A percentile compares a stretch with the other conserved stretches of the same genome.
These are phyloP conservation scores for Termitomyces sp. DNA, from an alignment of 768 basidiomycete genomes.

Conservation along the genomic window DNA sequence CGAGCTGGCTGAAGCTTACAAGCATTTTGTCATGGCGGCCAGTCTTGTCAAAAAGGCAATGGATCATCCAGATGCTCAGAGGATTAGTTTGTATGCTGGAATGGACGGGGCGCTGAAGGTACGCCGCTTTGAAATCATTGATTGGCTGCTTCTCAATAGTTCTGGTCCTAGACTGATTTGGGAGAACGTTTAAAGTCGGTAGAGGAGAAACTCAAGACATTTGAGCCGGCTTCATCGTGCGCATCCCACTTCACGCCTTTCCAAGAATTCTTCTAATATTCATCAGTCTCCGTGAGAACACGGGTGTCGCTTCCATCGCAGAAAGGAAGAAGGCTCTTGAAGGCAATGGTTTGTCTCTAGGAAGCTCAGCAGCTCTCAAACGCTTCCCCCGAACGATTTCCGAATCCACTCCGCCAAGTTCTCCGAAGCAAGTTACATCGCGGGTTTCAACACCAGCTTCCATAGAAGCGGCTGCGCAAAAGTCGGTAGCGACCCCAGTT, in stretches of 20 bases:
- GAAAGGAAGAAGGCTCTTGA: conserved; percentile 76
- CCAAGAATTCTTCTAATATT: conserved; percentile 3
- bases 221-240: conserved; percentile 32
- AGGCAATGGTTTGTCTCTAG: conserved; percentile 62
- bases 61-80: conserved; percentile 51
- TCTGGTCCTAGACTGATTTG: conserved; percentile 25
- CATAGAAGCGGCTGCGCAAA: conserved; percentile 19
- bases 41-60: conserved; percentile 53
- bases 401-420: conserved; percentile 36
- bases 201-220: conserved; percentile 41
- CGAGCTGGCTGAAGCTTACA: conserved; percentile 57
- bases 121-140: conserved; percentile 16
- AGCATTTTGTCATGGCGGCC: conserved; percentile 56
- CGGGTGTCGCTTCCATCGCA: conserved; percentile 53
- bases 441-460: conserved; percentile 25
- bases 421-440: conserved; percentile 29
- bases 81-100: conserved; percentile 56
- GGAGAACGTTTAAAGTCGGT: conserved; percentile 35
- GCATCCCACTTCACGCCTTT: conserved; percentile 12
- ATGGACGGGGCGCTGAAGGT: conserved; percentile 64
- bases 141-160: neutral
- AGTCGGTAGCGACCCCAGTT: conserved; percentile 27
- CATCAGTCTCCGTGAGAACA: conserved; percentile 14
- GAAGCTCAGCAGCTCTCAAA: conserved; percentile 36
- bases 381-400: conserved; percentile 51